A percentile compares a stretch with the other conserved stretches of the same genome.
These are phyloP conservation scores for Plantago elongata DNA, from an alignment of 257 asterid species.

Conservation along the genomic window DNA sequence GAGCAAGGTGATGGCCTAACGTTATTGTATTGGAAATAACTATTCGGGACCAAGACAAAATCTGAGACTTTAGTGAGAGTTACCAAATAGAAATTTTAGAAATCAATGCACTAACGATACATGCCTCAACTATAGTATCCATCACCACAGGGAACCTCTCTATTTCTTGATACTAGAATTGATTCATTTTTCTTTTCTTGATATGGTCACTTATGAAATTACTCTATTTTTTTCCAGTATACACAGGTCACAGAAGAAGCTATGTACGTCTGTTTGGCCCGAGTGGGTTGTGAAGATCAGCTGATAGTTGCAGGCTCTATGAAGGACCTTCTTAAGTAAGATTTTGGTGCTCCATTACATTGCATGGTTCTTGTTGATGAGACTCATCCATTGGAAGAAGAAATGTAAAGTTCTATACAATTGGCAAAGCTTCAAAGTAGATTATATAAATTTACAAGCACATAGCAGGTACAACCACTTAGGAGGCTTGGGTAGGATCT, in stretches of 20 bases:
- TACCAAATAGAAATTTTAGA: too few relatives aligned
- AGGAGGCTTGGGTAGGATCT: too few relatives aligned
- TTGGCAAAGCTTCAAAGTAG: conserved; percentile 17
- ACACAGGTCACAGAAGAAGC: conserved; percentile 57
- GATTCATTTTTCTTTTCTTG: not conserved
- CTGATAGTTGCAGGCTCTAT: conserved; percentile 64
- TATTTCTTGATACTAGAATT: not conserved
- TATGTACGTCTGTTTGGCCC: conserved; percentile 78
- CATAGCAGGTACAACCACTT: too few relatives aligned
- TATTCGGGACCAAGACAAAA: too few relatives aligned
- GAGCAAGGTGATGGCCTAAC: too few relatives aligned
- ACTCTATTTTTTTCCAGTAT: conserved; percentile 41
- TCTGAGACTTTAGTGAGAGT: too few relatives aligned
- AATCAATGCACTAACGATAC: too few relatives aligned
- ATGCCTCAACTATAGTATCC: too few relatives aligned
- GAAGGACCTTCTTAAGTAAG: conserved; percentile 59
- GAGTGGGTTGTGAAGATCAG: conserved; percentile 89
- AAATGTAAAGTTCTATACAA: conserved; percentile 65
- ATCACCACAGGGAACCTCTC: too few relatives aligned
- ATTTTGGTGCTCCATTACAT: conserved; percentile 78
- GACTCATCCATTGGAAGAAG: conserved; percentile 86
- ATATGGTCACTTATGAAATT: not conserved
- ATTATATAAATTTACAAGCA: too few relatives aligned
- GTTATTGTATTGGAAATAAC: too few relatives aligned
- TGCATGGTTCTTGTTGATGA: conserved; percentile 84